Conservation (phyloP, 2,329 filamentous ascomycete species). For the Calonectria naviculata region DNA sequence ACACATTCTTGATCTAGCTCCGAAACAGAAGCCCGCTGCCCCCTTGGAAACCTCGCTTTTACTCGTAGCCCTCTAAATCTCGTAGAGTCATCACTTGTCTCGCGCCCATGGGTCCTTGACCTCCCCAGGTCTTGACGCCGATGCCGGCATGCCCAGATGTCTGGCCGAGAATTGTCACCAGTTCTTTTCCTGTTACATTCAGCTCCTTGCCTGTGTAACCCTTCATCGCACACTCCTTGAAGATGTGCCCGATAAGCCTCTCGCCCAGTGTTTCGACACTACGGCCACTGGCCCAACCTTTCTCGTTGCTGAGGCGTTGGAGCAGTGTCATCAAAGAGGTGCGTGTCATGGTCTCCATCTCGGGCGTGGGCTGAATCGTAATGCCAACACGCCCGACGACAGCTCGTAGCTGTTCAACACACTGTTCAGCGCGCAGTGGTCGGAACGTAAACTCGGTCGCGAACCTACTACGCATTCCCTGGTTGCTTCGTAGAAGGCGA, state of each 20-base stretch:
- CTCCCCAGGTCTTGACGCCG: slow-evolving; percentile 37
- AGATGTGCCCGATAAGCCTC: slow-evolving; percentile 57
- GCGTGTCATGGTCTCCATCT: slow-evolving; percentile 37
- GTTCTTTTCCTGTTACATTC: slow-evolving; percentile 40
- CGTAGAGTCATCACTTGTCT: slow-evolving; percentile 46
- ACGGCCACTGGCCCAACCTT: slow-evolving; percentile 71
- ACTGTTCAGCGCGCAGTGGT: slow-evolving; percentile 55
- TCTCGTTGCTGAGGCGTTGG: slow-evolving; percentile 51
- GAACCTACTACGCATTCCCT: slow-evolving; percentile 72
- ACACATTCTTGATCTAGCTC: not conserved
- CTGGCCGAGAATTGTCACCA: slow-evolving; percentile 43
- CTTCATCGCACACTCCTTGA: slow-evolving; percentile 48
- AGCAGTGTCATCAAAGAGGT: slow-evolving; percentile 50
- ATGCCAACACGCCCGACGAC: slow-evolving; percentile 46
- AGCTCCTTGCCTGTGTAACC: slow-evolving; percentile 43
- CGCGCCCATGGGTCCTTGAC: slow-evolving; percentile 43
- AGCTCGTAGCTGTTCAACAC: slow-evolving; percentile 56
- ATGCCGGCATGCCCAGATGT: slow-evolving; percentile 39
- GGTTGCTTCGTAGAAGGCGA: slow-evolving; percentile 68
- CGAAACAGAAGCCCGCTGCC: slow-evolving; percentile 12
- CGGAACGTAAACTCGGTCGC: slow-evolving; percentile 70
- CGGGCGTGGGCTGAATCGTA: slow-evolving; percentile 40
- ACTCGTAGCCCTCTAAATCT: slow-evolving; percentile 44
- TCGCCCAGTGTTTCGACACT: slow-evolving; percentile 68
- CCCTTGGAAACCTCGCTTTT: slow-evolving; percentile 12